phyloP scores from a whole-genome alignment of 202 grass and related monocot species.

The Carex sylvatica region DNA sequence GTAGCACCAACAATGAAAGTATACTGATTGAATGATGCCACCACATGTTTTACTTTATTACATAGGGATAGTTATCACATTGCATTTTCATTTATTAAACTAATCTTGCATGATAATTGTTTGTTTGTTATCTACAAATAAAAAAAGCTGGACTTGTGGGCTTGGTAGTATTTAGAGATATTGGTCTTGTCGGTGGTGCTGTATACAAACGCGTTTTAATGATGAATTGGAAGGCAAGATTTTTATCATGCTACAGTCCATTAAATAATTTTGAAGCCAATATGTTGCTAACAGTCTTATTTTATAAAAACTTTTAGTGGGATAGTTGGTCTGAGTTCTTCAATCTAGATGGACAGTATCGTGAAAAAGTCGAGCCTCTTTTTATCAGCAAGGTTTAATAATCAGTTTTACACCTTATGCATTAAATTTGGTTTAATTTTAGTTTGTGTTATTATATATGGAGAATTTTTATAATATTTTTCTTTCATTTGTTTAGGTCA shows the following conservation, averaged over 20 bases:
- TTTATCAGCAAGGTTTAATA: slow-evolving; percentile 86
- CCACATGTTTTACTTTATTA: slow-evolving; percentile 3
- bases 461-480: slow-evolving; percentile 14
- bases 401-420: slow-evolving; percentile 10
- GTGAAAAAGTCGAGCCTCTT: slow-evolving; percentile 79
- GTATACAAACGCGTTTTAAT: slow-evolving; percentile 81
- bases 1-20: neutral
- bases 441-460: neutral
- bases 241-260: neutral
- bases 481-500: slow-evolving; percentile 48
- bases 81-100: neutral
- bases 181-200: slow-evolving; percentile 79
- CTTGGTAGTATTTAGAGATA: slow-evolving; percentile 69
- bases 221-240: slow-evolving; percentile 77
- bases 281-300: neutral
- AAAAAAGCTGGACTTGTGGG: slow-evolving; percentile 80
- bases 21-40: slow-evolving; percentile 5
- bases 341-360: slow-evolving; percentile 62
- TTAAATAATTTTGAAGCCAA: neutral
- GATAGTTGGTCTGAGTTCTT: slow-evolving; percentile 85
- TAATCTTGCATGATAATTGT: slow-evolving; percentile 22
- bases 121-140: neutral
- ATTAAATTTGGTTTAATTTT: slow-evolving; percentile 26
- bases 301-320: slow-evolving; percentile 48
- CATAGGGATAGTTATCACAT: neutral